Base-by-base conservation (phyloP, 345 rosid species). In the Brassica cretica region DNA sequence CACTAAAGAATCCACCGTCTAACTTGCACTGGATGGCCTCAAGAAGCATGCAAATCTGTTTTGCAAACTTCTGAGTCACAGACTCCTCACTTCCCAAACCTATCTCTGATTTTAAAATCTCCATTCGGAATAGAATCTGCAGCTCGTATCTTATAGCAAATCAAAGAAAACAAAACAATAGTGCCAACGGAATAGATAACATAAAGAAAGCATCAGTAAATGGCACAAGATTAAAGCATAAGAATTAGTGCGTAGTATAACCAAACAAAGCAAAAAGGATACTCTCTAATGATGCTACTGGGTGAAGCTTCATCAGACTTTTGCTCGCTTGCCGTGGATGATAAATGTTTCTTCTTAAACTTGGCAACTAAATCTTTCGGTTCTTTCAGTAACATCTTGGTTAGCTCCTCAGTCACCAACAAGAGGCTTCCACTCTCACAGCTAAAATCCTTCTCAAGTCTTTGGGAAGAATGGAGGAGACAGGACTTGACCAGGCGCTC, bases 81-180 rank as follows among this genome's bases (percentile, higher is more conserved):
- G 86, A 73, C 74, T 88, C 89, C 76, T 76, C 84, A 62, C 84
- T 71, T 71, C 80, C 80, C 66, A 71, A 72, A 79, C 93, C 87
- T 64, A 89, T 72, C 76, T 91, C 87, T 58, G 88, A 90, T 69
- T 84, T 95, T 73, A 95, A 82, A 74, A 93, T 95, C 83, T 91
- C 99, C 98, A 95, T 88, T 6, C 99, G 91, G 72, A 93, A 90
- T 73, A 95, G 85, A 76, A 95, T 91, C 84, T 95, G 98, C 80
- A 91, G 67, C 87, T 95, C 99, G 62, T 85, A 91, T 78, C 99
- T 94, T 79, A 37, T 73, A 75, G 78, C 56, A 37, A 33, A 75
- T 87, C 86, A 91, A 91, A 87, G 94, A 86, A 87, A 86, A 56
- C 49, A 46, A 55, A 32, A 29, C 37, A 44, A 63, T 49, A 18